These are phyloP conservation scores for Komagataella ulmi DNA, from an alignment of 805 yeast genomes.

Conservation along the genomic window DNA sequence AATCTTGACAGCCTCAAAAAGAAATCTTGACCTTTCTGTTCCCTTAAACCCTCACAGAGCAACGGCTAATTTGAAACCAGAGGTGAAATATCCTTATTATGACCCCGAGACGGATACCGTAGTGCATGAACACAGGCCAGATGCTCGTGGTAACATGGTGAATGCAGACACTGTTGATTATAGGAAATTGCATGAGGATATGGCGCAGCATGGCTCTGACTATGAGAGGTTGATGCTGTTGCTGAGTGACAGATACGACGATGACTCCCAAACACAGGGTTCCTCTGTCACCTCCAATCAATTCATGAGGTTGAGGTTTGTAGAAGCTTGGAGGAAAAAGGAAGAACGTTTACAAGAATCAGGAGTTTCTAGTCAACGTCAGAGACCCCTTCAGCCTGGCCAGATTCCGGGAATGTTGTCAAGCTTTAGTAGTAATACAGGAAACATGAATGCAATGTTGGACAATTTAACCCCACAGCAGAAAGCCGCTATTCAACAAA, in stretches of 20 bases:
- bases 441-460: slow-evolving; percentile 1
- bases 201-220: slow-evolving; percentile 66
- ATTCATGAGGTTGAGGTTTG: slow-evolving; percentile 76
- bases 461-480: slow-evolving; percentile 4
- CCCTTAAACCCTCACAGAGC: slow-evolving; percentile 54
- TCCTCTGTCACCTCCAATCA: slow-evolving; percentile 27
- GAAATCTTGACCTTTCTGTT: slow-evolving; percentile 65
- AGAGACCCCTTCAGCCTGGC: slow-evolving; percentile 4
- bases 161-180: slow-evolving; percentile 8
- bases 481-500: slow-evolving; percentile 4
- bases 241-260: slow-evolving; percentile 33
- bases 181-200: slow-evolving; percentile 46
- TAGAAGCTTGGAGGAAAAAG: slow-evolving; percentile 73
- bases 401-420: slow-evolving; percentile 1
- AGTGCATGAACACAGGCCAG: slow-evolving; percentile 24
- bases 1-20: slow-evolving; percentile 60
- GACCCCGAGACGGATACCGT: slow-evolving; percentile 15
- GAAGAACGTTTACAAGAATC: slow-evolving; percentile 39
- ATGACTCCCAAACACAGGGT: slow-evolving; percentile 23
- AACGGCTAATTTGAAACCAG: slow-evolving; percentile 35
- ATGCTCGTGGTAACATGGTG: slow-evolving; percentile 16
- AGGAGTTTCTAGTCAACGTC: slow-evolving; percentile 12
- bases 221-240: slow-evolving; percentile 84
- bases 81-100: slow-evolving; percentile 27
- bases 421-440: neutral